Conservation (phyloP, 1,284 basidiomycete species). For the Trametes hirsuta region DNA sequence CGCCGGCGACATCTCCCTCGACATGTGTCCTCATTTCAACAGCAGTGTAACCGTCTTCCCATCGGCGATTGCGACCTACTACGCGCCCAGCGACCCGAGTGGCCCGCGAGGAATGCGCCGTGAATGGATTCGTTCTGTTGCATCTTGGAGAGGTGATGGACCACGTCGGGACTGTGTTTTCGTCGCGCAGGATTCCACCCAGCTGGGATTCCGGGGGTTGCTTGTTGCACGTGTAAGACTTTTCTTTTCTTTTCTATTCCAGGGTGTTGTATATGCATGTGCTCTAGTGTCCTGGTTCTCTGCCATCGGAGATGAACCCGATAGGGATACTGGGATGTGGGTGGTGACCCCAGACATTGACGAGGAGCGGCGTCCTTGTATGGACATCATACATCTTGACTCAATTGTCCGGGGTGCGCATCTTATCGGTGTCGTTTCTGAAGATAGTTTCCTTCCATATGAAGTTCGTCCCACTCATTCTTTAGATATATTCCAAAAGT, state of each 20-base stretch:
- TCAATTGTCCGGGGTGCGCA: too few relatives aligned
- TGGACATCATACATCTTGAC: too few relatives aligned
- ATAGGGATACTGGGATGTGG: slow-evolving; percentile 30
- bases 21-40: too few relatives aligned
- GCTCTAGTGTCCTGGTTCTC: slow-evolving; percentile 28
- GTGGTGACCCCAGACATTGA: slow-evolving; percentile 6
- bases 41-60: slow-evolving; percentile 6
- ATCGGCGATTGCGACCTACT: slow-evolving; percentile 21
- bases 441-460: too few relatives aligned
- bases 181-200: not conserved
- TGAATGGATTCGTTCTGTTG: slow-evolving; percentile 22
- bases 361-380: too few relatives aligned
- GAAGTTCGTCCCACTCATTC: not conserved
- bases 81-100: slow-evolving; percentile 32
- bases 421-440: too few relatives aligned
- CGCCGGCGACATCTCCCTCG: too few relatives aligned
- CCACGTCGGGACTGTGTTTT: slow-evolving; percentile 19
- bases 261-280: slow-evolving; percentile 17
- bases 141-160: slow-evolving; percentile 19
- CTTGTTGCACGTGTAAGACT: slow-evolving; percentile 6
- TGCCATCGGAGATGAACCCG: slow-evolving; percentile 15
- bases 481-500: not conserved
- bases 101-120: slow-evolving; percentile 28
- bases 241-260: slow-evolving; percentile 14
- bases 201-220: slow-evolving; percentile 1